Percentiles rank a stretch among this genome's conserved stretches.
Conservation (phyloP, 768 basidiomycete genomes). For the Gloeostereum incarnatum region DNA sequence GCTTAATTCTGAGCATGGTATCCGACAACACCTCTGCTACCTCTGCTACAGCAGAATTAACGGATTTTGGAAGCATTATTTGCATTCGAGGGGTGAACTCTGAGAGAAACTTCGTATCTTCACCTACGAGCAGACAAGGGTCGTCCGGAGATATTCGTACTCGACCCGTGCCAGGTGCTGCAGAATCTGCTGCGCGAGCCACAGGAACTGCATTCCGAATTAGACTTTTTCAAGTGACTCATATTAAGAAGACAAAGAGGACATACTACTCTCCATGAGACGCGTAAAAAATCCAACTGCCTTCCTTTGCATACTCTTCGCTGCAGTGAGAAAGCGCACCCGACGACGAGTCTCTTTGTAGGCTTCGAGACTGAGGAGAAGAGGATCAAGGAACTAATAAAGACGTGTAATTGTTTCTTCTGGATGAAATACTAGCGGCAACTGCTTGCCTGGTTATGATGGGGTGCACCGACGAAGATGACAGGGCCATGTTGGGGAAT, state of each 20-base stretch:
- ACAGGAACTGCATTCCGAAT: conserved; percentile 65
- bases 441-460: conserved; percentile 73
- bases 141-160: conserved; percentile 68
- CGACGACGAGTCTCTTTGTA: conserved; percentile 74
- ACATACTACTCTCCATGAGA: conserved; percentile 82
- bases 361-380: conserved; percentile 78
- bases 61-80: conserved; percentile 75
- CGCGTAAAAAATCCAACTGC: conserved; percentile 75
- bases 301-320: conserved; percentile 75
- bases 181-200: conserved; percentile 81
- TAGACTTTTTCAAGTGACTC: conserved; percentile 6
- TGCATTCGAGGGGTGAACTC: conserved; percentile 76
- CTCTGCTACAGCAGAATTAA: conserved; percentile 72
- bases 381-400: conserved; percentile 81
- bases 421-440: conserved; percentile 4
- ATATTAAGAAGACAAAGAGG: background rate
- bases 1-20: conserved; percentile 74
- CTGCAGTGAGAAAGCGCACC: conserved; percentile 84
- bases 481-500: conserved; percentile 86
- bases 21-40: conserved; percentile 86
- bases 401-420: conserved; percentile 7
- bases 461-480: conserved; percentile 89
- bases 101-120: conserved; percentile 65
- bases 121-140: conserved; percentile 75
- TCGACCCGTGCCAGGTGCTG: conserved; percentile 64